Evolutionary conservation across 2,329 filamentous ascomycete genomes (phyloP), one percentile per base, ranked within the genome.

Genomic region (Penicillium sclerotigenum): DNA sequence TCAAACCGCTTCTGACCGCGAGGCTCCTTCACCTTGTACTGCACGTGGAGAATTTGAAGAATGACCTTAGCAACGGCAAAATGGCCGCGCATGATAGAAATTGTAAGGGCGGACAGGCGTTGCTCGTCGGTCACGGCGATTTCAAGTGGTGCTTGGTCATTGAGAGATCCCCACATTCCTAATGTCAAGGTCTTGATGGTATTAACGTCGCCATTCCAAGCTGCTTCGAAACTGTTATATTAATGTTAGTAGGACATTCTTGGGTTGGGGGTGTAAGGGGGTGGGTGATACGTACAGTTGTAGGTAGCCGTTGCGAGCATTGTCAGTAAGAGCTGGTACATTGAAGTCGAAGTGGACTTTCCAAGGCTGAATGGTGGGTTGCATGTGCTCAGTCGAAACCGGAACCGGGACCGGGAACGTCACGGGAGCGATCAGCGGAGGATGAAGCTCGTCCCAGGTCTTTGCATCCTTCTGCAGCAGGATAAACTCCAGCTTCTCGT

Each of bases 61-160:
- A 94, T 83, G 1, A 80, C 81, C 56, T 77, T 81, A 1, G 89
- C 88, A 13, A 87, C 75, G 1, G 84, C 79, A 42, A 81, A 71
- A 63, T 93, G 86, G 0, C 87, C 87, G 26, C 82, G 82, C 5
- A 87, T 68, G 45, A 89, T 81, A 0, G 89, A 87, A 47, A 94
- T 75, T 0, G 83, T 83, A 66, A 93, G 90, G 0, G 88, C 86
- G 11, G 75, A 83, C 57, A 86, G 80, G 1, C 65, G 58, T 3
- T 70, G 63, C 0, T 64, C 57, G 65, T 91, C 88, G 1, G 59
- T 63, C 1, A 86, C 81, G 0, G 87, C 81, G 52, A 91, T 81
- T 60, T 85, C 80, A 40, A 94, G 76, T 0, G 88, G 87, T 0
- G 80, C 73, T 50, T 86, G 78, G 5, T 80, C 72, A 5, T 80